Base-by-base conservation (phyloP, 805 yeast genomes). In the Priceomyces haplophilus region DNA sequence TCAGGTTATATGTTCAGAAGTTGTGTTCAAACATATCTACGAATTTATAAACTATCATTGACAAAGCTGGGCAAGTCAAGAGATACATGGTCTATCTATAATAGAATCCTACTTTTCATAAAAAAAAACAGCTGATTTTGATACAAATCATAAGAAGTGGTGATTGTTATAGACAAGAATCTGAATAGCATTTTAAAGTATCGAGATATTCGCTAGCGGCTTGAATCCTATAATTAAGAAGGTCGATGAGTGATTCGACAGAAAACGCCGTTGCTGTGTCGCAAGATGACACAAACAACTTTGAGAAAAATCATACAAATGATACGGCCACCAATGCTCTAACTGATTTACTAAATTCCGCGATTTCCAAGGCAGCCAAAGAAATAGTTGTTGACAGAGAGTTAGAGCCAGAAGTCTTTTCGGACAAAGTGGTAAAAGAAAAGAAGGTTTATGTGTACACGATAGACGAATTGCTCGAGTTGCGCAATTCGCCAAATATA, bases 361-460 rank as follows among this genome's bases (percentile, higher is more conserved):
- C 77, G 13, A 68, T 72, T 51, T 73, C 74, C 21, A 67, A 72
- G 27, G 76, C 77, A 11, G 76, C 76, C 29, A 67, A 64, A 38
- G 76, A 72, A 42, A 64, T 72, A 4, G 75, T 74, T 6, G 73
- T 67, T 4, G 8, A 23, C 11, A 12, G 15, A 3, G 31, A 13
- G 17, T 30, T 23, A 25, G 30, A 23, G 11, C 8, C 12, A 4
- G 11, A 10, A 10, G 16, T 34, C 5, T 21, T 33, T 57, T 12
- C 65, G 53, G 15, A 53, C 44, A 16, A 35, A 38, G 37, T 11
- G 21, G 1, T 17, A 30, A 25, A 37, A 13, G 30, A 10, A 34
- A 20, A 25, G 32, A 42, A 40, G 23, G 11, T 25, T 34, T 42
- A 35, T 18, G 52, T 59, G 7, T 67, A 67, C 45, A 45, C 61